Conservation (phyloP, 163 green algal species). For the Smithsoniella earleae region DNA sequence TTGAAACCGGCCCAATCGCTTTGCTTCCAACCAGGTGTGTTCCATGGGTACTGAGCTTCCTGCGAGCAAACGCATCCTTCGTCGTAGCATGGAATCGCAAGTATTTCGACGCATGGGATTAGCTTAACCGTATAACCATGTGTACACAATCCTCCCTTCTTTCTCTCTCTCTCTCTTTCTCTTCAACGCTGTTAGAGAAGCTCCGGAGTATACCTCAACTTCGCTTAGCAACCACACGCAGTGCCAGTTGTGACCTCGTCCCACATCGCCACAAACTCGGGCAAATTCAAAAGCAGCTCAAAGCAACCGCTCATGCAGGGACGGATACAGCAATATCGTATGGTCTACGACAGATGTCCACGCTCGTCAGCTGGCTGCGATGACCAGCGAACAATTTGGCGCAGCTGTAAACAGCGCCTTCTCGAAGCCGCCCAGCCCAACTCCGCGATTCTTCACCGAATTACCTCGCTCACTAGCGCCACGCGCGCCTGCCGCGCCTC, state of each 20-base stretch:
- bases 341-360: constrained; percentile 64
- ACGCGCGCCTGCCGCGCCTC: too few relatives aligned
- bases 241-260: too few relatives aligned
- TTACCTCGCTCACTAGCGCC: too few relatives aligned
- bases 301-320: constrained; percentile 32
- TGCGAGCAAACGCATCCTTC: background rate
- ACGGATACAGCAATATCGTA: constrained; percentile 71
- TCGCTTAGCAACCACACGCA: background rate
- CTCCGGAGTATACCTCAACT: background rate
- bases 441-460: background rate
- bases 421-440: background rate
- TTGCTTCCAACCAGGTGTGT: constrained; percentile 58
- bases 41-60: too few relatives aligned
- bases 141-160: too few relatives aligned
- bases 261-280: background rate
- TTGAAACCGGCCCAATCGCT: constrained; percentile 77
- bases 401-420: constrained; percentile 46
- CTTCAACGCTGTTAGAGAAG: background rate
- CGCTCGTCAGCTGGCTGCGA: constrained; percentile 45
- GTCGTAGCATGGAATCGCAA: background rate
- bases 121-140: too few relatives aligned
- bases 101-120: too few relatives aligned
- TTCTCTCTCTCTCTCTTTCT: too few relatives aligned
- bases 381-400: constrained; percentile 42
- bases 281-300: background rate